phyloP scores from a whole-genome alignment of 73 alveolate species.

The Paraurostyla sp. region DNA sequence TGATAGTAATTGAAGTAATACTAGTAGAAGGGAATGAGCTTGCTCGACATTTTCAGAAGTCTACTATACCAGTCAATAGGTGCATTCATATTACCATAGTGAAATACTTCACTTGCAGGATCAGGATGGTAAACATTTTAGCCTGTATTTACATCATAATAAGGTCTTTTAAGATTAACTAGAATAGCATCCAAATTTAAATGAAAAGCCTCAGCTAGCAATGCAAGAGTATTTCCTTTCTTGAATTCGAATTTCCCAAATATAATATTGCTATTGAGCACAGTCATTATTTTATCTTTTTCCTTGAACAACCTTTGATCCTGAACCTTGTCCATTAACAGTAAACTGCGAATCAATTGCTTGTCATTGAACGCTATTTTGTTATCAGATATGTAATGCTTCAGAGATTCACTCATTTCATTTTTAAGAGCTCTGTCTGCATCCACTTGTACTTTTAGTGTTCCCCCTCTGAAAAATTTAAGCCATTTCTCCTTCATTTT shows the following conservation, averaged over 20 bases:
- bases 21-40: constrained; percentile 5
- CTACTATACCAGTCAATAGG: background rate
- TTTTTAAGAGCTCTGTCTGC: constrained; percentile 61
- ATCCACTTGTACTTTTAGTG: constrained; percentile 18
- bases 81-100: background rate
- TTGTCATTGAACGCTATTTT: constrained; percentile 6
- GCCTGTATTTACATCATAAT: background rate
- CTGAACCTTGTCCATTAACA: background rate
- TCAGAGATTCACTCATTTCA: constrained; percentile 13
- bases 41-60: background rate
- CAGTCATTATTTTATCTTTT: background rate
- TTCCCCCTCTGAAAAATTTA: constrained; percentile 60
- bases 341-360: background rate
- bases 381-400: constrained; percentile 31
- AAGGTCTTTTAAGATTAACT: background rate
- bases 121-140: constrained; percentile 3
- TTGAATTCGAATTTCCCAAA: constrained; percentile 35
- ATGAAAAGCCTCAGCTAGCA: constrained; percentile 32
- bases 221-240: constrained; percentile 56
- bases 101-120: background rate
- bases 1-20: constrained; percentile 25
- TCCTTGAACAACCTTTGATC: constrained; percentile 17
- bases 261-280: background rate
- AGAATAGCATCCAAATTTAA: background rate
- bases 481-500: constrained; percentile 63